Evolutionary conservation across 257 asterid species (phyloP), one percentile per base, ranked within the genome.

Genomic region (Solanum acaule): DNA sequence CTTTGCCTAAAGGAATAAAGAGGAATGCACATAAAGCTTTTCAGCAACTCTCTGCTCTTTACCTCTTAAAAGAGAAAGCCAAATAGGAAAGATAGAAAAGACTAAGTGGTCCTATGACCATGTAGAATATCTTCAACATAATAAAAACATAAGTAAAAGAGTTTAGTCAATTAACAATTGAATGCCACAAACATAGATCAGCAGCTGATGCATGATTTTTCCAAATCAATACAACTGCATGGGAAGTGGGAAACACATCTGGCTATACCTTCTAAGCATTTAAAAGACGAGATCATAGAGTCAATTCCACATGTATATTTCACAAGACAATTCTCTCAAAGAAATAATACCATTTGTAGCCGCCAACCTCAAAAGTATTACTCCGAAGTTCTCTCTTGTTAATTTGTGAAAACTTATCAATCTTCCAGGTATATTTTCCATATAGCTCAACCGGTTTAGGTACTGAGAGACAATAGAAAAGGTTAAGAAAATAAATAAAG

Each of bases 351-450:
- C 94, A 92, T 90, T 91, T 91, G 88, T 91, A 92, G 91, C 92
- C 88, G 40, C 94, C 94, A 86, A 90, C 91, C 86, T 90, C 93
- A 88, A 92, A 92, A 12, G 90, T 90, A 84, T 88, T 90, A 89
- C 94, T 92, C 79, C 92, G 91, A 65, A 92, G 93, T 86, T 92
- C 94, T 89, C 93, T 91, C 92, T 92, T 91, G 91, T 92, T 91
- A 73, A 88, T 92, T 86, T 91, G 94, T 61, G 94, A 91, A 63
- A 92, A 92, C 59, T 90, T 89, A 76, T 92, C 93, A 90, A 92
- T 92, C 92, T 91, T 92, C 94, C 94, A 92, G 46, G 94, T 92
- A 88, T 91, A 72, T 88, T 87, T 91, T 38, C 92, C 93, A 91
- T 86, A 92, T 34, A 92, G 88, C 84, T 87, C 91, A 42, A 90